phyloP scores from a whole-genome alignment of 305 asterid genomes.

The Fraxinus dipetala region DNA sequence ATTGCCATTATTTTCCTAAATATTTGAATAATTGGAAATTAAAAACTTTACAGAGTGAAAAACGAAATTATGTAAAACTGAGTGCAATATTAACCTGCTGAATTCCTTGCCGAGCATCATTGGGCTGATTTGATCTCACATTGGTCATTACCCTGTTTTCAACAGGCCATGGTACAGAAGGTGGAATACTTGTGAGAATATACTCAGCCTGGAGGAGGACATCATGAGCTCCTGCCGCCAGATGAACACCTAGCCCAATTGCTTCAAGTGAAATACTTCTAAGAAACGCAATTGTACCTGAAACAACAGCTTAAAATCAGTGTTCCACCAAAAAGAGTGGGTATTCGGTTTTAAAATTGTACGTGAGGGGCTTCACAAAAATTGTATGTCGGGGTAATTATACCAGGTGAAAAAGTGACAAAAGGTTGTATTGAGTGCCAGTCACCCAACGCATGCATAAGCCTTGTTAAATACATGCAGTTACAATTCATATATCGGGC shows the following conservation, averaged over 20 bases:
- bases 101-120: constrained; percentile 88
- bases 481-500: not conserved
- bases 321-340: not conserved
- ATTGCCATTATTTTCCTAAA: not conserved
- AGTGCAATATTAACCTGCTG: constrained; percentile 62
- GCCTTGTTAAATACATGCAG: not conserved
- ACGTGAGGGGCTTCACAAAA: not conserved
- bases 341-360: not conserved
- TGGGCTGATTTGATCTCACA: constrained; percentile 89
- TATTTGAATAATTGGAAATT: not conserved
- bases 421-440: not conserved
- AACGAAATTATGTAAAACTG: not conserved
- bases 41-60: constrained; percentile 7
- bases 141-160: constrained; percentile 51
- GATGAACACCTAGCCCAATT: constrained; percentile 90
- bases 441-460: not conserved
- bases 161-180: constrained; percentile 70
- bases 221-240: constrained; percentile 94
- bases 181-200: constrained; percentile 78
- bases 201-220: constrained; percentile 91
- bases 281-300: constrained; percentile 89
- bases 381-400: not conserved
- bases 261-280: constrained; percentile 96
- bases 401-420: not conserved
- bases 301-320: constrained; percentile 24